These are phyloP conservation scores for Blastobotrys elegans DNA, from an alignment of 1,139 yeast species.

Conservation along the genomic window DNA sequence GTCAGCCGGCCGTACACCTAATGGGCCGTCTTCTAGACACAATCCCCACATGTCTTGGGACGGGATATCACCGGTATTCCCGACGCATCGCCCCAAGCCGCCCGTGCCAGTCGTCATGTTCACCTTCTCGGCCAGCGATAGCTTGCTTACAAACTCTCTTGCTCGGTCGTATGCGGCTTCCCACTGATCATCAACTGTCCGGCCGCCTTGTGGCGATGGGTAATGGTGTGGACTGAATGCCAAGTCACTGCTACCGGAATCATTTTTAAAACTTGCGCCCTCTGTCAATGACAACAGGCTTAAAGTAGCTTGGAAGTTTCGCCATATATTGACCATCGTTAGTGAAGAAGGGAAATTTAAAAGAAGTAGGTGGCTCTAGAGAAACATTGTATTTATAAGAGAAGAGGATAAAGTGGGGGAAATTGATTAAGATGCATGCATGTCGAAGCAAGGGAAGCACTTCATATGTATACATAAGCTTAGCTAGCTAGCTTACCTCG, in stretches of 20 bases:
- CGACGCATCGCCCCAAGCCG: conserved; percentile 59
- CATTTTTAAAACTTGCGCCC: not conserved
- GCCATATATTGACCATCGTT: too few relatives aligned
- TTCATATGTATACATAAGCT: too few relatives aligned
- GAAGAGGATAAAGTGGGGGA: not conserved
- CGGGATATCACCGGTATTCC: conserved; percentile 58
- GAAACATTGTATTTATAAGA: too few relatives aligned
- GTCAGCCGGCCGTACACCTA: conserved; percentile 58
- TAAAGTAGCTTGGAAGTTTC: too few relatives aligned
- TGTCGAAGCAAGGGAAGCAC: too few relatives aligned
- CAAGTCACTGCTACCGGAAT: not conserved
- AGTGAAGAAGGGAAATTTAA: too few relatives aligned
- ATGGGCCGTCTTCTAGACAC: conserved; percentile 63
- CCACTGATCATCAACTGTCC: conserved; percentile 10
- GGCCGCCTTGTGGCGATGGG: conserved; percentile 25
- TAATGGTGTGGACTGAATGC: conserved; percentile 21
- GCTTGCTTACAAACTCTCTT: conserved; percentile 49
- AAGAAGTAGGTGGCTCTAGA: too few relatives aligned
- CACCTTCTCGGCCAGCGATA: conserved; percentile 56
- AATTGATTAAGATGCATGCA: not conserved
- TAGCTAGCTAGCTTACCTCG: too few relatives aligned
- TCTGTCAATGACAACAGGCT: too few relatives aligned
- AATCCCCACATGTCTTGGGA: conserved; percentile 51
- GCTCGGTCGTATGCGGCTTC: conserved; percentile 30
- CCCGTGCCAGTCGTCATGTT: conserved; percentile 65